Evolutionary conservation across 2,329 filamentous ascomycete genomes (phyloP).

Genomic region (Exophiala alcalophila): DNA sequence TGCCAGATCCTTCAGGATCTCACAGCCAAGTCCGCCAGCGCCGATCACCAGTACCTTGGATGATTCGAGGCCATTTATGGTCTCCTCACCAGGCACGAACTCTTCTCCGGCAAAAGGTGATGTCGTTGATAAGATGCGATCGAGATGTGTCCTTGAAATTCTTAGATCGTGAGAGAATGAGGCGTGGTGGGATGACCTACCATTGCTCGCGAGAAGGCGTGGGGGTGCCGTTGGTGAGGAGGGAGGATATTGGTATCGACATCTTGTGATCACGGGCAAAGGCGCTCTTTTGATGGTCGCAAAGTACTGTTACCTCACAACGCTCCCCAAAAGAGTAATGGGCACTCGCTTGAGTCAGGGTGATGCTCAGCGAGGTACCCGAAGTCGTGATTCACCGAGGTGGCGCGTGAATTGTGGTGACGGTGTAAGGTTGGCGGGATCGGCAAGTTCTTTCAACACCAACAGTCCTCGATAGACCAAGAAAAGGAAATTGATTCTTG

Average conservation of each 20-base stretch:
- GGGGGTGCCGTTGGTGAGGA: slow-evolving; percentile 24
- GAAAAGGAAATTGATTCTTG: too few species aligned
- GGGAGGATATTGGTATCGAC: slow-evolving; percentile 20
- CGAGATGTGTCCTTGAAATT: slow-evolving; percentile 70
- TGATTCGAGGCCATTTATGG: slow-evolving; percentile 58
- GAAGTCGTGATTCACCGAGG: too few species aligned
- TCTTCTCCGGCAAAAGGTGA: slow-evolving; percentile 79
- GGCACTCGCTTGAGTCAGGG: too few species aligned
- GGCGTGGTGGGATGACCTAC: slow-evolving; percentile 23
- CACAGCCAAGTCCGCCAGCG: slow-evolving; percentile 89
- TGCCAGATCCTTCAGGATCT: slow-evolving; percentile 93
- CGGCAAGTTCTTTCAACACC: too few species aligned
- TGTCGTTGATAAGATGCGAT: slow-evolving; percentile 70
- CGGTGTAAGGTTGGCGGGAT: too few species aligned
- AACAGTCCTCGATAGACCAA: too few species aligned
- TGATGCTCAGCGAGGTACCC: too few species aligned
- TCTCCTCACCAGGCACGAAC: slow-evolving; percentile 51
- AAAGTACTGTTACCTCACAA: too few species aligned
- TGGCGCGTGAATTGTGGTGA: too few species aligned
- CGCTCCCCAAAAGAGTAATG: too few species aligned
- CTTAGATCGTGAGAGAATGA: background rate
- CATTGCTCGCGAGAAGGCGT: slow-evolving; percentile 30
- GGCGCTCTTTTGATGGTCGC: too few species aligned
- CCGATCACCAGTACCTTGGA: slow-evolving; percentile 71
- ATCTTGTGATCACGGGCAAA: too few species aligned